Evolutionary conservation across 805 yeast genomes (phyloP).

Genomic region (Yamadazyma nakazawae): DNA sequence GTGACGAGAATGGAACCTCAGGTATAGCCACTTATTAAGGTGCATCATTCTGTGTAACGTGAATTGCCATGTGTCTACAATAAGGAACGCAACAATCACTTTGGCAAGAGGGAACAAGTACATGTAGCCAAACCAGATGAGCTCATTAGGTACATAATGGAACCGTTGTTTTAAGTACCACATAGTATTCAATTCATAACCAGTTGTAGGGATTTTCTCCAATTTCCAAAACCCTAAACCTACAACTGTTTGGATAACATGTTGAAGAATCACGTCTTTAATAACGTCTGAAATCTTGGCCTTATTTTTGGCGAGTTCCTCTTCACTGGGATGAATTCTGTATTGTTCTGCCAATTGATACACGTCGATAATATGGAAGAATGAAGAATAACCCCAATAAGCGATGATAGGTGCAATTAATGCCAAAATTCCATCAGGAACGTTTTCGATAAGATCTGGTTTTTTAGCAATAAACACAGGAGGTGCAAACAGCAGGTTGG

Average conservation of each 20-base stretch:
- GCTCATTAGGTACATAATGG: conserved; percentile 43
- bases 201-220: conserved; percentile 56
- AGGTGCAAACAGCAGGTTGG: conserved; percentile 8
- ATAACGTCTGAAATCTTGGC: conserved; percentile 69
- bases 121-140: conserved; percentile 53
- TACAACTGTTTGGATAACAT: conserved; percentile 70
- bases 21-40: conserved; percentile 68
- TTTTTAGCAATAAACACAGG: conserved; percentile 23
- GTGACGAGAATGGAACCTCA: conserved; percentile 87
- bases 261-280: conserved; percentile 81
- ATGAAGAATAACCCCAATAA: conserved; percentile 75
- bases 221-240: conserved; percentile 55
- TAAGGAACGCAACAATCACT: conserved; percentile 58
- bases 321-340: conserved; percentile 91
- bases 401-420: conserved; percentile 72
- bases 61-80: conserved; percentile 96
- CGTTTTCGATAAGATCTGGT: conserved; percentile 49
- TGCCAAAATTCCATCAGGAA: conserved; percentile 73
- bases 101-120: conserved; percentile 61
- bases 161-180: conserved; percentile 44
- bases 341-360: conserved; percentile 74
- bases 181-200: conserved; percentile 45
- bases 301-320: conserved; percentile 70
- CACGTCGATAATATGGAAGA: conserved; percentile 74
- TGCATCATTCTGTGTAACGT: conserved; percentile 90